These are phyloP conservation scores for Prunus salicina DNA, from an alignment of 306 rosid genomes.

Conservation along the genomic window DNA sequence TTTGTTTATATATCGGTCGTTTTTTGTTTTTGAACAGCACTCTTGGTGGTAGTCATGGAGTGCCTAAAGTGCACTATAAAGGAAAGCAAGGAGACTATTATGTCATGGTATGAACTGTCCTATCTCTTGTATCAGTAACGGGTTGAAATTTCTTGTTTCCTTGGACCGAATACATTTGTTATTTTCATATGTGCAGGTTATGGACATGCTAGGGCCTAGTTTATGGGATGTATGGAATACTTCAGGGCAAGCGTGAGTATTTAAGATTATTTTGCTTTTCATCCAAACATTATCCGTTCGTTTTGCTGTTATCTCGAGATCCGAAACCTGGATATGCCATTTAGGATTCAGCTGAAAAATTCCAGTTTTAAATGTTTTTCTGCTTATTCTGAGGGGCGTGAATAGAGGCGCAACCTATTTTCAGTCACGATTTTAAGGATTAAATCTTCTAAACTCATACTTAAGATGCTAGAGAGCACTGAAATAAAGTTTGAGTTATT, in stretches of 20 bases:
- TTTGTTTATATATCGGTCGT: neutral
- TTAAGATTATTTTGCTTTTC: constrained; percentile 5
- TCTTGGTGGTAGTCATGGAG: constrained; percentile 98
- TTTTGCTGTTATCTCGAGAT: constrained; percentile 10
- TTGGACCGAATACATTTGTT: neutral
- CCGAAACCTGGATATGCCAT: neutral
- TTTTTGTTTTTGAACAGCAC: constrained; percentile 46
- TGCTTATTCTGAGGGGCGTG: neutral
- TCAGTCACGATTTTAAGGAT: neutral
- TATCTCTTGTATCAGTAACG: constrained; percentile 6
- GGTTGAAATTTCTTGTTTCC: constrained; percentile 7
- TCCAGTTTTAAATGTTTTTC: neutral
- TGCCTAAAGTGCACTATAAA: constrained; percentile 86
- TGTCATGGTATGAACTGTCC: constrained; percentile 62
- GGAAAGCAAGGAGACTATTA: constrained; percentile 90
- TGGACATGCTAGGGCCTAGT: constrained; percentile 99
- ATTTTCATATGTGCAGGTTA: constrained; percentile 55
- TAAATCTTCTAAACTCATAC: neutral
- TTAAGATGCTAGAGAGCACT: neutral
- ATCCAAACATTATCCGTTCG: neutral
- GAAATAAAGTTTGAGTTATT: neutral
- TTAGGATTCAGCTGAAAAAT: neutral
- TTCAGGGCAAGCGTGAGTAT: constrained; percentile 89
- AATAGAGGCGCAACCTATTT: neutral
- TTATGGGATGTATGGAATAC: constrained; percentile 99